A percentile compares a stretch with the other conserved stretches of the same genome.
Evolutionary conservation across 768 basidiomycete species (phyloP).

Genomic region (Trametes sanguinea): DNA sequence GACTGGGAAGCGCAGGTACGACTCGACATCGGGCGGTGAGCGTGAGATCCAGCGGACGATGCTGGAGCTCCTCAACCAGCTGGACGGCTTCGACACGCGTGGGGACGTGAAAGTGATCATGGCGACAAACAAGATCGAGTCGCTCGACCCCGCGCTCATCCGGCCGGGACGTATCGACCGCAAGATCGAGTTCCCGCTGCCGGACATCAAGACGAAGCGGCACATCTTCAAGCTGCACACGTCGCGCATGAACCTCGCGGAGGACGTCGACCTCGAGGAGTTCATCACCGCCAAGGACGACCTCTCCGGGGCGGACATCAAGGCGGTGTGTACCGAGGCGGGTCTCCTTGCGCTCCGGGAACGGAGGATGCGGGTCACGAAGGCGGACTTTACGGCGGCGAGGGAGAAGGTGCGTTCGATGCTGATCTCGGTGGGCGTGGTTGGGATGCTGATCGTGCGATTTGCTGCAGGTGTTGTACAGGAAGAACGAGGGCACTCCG

Average conservation of each 20-base stretch:
- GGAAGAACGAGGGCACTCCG: constrained; percentile 97
- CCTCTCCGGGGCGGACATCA: constrained; percentile 96
- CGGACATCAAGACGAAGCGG: constrained; percentile 98
- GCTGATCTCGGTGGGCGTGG: background rate
- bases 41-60: constrained; percentile 99
- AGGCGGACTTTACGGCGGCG: constrained; percentile 86
- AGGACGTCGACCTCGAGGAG: constrained; percentile 94
- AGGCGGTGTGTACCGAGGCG: constrained; percentile 99
- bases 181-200: constrained; percentile 97
- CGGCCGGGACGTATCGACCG: constrained; percentile 98
- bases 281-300: constrained; percentile 96
- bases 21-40: constrained; percentile 97
- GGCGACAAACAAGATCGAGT: constrained; percentile 98
- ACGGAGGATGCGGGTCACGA: constrained; percentile 91
- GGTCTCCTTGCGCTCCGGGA: constrained; percentile 93
- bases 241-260: constrained; percentile 85
- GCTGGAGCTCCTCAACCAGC: constrained; percentile 97
- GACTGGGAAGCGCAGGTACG: constrained; percentile 61
- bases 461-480: constrained; percentile 69
- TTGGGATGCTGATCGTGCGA: background rate
- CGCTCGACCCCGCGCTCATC: constrained; percentile 96
- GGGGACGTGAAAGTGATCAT: constrained; percentile 99
- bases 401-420: constrained; percentile 78
- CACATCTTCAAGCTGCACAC: constrained; percentile 99
- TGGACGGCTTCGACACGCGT: constrained; percentile 98